A percentile compares a stretch with the other conserved stretches of the same genome.
phyloP scores from a whole-genome alignment of 352 stramenopile genomes.

The Globisporangium mamillatum region DNA sequence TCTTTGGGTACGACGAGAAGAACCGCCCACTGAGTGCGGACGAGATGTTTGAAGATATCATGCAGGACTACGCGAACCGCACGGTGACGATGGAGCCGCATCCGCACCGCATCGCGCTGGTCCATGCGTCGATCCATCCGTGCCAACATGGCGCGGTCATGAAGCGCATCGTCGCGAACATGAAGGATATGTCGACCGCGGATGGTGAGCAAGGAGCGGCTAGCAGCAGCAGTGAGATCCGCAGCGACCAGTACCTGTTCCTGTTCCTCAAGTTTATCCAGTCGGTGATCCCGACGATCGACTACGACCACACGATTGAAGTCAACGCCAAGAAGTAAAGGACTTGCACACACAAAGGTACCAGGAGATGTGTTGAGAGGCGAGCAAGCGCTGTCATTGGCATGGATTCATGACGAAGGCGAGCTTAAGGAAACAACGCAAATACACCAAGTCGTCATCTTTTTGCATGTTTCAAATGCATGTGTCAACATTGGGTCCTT shows the following conservation, averaged over 20 bases:
- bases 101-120: slow-evolving; percentile 86
- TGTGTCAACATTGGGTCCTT: neutral
- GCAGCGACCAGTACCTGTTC: slow-evolving; percentile 98
- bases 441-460: neutral
- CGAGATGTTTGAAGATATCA: slow-evolving; percentile 99
- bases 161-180: slow-evolving; percentile 96
- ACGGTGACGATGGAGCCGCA: slow-evolving; percentile 99
- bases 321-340: slow-evolving; percentile 76
- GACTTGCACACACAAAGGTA: neutral
- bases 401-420: neutral
- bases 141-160: slow-evolving; percentile 98
- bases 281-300: slow-evolving; percentile 98
- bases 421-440: neutral
- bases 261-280: slow-evolving; percentile 99
- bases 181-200: slow-evolving; percentile 58
- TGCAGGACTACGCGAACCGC: slow-evolving; percentile 98
- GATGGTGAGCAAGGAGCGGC: slow-evolving; percentile 24
- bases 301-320: slow-evolving; percentile 99
- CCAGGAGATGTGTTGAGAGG: neutral
- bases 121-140: slow-evolving; percentile 96
- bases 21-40: slow-evolving; percentile 85
- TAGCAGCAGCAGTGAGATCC: slow-evolving; percentile 51
- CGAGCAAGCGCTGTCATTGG: neutral
- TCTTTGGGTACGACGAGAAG: slow-evolving; percentile 95
- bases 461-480: neutral